phyloP scores from a whole-genome alignment of 2,329 filamentous ascomycete species.

The Sclerotinia spermophila region DNA sequence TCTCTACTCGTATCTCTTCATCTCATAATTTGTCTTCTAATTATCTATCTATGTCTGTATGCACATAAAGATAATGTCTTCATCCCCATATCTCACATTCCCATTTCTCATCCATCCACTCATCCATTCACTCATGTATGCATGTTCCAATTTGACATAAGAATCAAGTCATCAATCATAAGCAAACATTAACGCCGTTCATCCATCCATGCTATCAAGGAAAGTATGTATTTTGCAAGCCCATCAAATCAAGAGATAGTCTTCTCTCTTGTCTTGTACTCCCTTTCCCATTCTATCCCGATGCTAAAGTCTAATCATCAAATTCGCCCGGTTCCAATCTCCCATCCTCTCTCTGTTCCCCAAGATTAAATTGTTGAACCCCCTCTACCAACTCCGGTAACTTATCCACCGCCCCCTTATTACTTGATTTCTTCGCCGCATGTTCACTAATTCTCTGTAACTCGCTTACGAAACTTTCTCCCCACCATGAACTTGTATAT shows the following conservation, averaged over 20 bases:
- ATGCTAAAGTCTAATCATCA: conserved; percentile 12
- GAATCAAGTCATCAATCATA: not conserved
- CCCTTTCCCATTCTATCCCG: not conserved
- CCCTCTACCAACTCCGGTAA: conserved; percentile 25
- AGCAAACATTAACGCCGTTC: not conserved
- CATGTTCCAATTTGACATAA: not conserved
- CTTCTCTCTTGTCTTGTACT: not conserved
- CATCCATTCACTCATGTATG: not conserved
- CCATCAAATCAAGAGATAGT: not conserved
- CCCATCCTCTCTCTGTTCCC: conserved; percentile 17
- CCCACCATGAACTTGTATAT: conserved; percentile 98
- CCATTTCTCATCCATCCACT: not conserved
- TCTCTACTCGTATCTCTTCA: not conserved
- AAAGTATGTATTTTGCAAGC: not conserved
- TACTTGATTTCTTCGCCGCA: conserved; percentile 36
- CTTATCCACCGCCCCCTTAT: conserved; percentile 11
- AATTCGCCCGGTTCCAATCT: conserved; percentile 19
- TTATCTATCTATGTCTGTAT: not conserved
- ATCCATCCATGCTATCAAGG: not conserved
- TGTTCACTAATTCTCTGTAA: conserved; percentile 45
- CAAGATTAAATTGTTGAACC: conserved; percentile 23
- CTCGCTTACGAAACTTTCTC: conserved; percentile 85
- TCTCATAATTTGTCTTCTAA: not conserved
- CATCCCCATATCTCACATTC: no score
- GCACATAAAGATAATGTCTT: no score